These are phyloP conservation scores for Aureobasidium sp. DNA, from an alignment of 2,329 filamentous ascomycete genomes.

Conservation along the genomic window DNA sequence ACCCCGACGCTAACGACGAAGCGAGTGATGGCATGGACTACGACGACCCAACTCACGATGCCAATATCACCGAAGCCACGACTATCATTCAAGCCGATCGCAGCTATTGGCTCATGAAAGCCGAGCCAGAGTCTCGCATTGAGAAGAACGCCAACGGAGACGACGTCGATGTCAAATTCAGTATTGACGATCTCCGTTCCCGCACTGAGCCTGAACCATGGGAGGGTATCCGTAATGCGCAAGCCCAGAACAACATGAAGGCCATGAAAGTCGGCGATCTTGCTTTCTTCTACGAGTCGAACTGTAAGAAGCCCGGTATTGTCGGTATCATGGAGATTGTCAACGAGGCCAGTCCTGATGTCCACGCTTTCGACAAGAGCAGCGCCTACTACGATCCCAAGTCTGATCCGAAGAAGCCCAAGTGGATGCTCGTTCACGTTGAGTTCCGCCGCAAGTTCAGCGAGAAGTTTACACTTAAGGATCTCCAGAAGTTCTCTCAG, in stretches of 20 bases:
- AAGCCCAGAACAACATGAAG: constrained; percentile 79
- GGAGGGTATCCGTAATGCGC: constrained; percentile 52
- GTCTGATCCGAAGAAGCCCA: constrained; percentile 53
- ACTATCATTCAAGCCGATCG: constrained; percentile 14
- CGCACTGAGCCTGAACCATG: constrained; percentile 75
- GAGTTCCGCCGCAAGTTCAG: constrained; percentile 77
- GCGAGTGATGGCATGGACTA: not conserved
- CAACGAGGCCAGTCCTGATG: constrained; percentile 69
- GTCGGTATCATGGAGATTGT: constrained; percentile 62
- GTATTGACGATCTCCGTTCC: constrained; percentile 77
- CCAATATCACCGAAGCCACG: constrained; percentile 7
- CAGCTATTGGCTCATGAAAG: constrained; percentile 42
- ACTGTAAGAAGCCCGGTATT: constrained; percentile 81
- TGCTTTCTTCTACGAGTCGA: constrained; percentile 96
- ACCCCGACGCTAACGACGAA: constrained; percentile 7
- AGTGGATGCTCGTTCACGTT: constrained; percentile 87
- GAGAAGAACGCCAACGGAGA: constrained; percentile 64
- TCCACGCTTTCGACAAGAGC: constrained; percentile 60
- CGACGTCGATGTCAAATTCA: constrained; percentile 82
- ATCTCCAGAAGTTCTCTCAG: constrained; percentile 54
- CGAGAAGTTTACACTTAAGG: constrained; percentile 59
- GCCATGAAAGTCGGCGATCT: constrained; percentile 86
- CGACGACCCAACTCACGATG: not conserved
- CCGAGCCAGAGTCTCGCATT: constrained; percentile 71
- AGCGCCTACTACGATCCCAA: constrained; percentile 79